Percentiles rank a stretch among this genome's conserved stretches.
phyloP scores from a whole-genome alignment of 2,329 filamentous ascomycete genomes.

The Alternaria panax region DNA sequence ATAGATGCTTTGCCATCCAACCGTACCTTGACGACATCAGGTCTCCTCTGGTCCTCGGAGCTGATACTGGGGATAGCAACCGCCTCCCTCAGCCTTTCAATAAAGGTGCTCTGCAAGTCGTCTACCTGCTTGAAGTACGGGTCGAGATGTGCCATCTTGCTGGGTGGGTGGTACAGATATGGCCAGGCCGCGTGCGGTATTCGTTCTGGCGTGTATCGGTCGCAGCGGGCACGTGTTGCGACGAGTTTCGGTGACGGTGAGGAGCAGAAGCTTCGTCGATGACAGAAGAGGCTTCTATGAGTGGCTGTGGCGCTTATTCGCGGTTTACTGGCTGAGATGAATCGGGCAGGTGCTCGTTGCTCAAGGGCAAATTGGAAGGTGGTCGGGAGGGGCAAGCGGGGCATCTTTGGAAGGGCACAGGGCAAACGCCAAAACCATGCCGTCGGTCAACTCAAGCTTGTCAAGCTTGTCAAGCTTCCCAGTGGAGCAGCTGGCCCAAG shows the following conservation, averaged over 20 bases:
- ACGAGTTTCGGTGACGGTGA: slow-evolving; percentile 14
- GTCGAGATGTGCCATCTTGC: slow-evolving; percentile 87
- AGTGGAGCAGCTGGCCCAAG: slow-evolving; percentile 7
- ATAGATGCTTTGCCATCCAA: background rate
- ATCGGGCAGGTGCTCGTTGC: slow-evolving; percentile 42
- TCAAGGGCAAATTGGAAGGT: slow-evolving; percentile 12
- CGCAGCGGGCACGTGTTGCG: slow-evolving; percentile 16
- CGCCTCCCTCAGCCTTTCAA: slow-evolving; percentile 86
- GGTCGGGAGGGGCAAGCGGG: slow-evolving; percentile 33
- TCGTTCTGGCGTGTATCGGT: slow-evolving; percentile 28
- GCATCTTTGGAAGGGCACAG: slow-evolving; percentile 17
- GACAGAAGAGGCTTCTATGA: background rate
- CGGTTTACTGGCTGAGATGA: slow-evolving; percentile 35
- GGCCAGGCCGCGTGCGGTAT: slow-evolving; percentile 51
- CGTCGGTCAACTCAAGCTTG: slow-evolving; percentile 13
- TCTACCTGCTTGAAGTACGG: slow-evolving; percentile 94
- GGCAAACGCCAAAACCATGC: slow-evolving; percentile 5
- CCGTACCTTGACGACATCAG: slow-evolving; percentile 81
- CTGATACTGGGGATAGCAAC: slow-evolving; percentile 97
- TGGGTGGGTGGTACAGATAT: slow-evolving; percentile 56
- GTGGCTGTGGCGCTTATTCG: slow-evolving; percentile 37
- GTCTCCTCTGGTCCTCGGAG: slow-evolving; percentile 84
- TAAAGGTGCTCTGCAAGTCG: slow-evolving; percentile 78
- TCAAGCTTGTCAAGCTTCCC: slow-evolving; percentile 16
- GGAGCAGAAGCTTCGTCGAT: slow-evolving; percentile 23